Base-by-base conservation (phyloP, 306 rosid species). In the Fragaria ananassa region DNA sequence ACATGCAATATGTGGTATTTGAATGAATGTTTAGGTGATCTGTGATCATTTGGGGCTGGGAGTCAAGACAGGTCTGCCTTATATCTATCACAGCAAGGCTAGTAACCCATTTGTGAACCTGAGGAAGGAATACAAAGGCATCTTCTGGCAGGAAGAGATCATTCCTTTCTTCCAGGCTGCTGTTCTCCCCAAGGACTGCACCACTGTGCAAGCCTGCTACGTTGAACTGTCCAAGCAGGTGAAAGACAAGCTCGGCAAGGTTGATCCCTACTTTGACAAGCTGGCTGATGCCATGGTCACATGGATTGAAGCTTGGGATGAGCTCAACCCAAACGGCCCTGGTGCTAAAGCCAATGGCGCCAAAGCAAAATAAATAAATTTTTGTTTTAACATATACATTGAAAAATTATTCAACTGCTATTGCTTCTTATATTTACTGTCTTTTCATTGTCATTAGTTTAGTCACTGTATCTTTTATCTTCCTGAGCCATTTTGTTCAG, bases 11-110 rank as follows among this genome's bases (percentile, higher is more conserved):
- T 29, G 31, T 46, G 41, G n/a, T 37, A 54, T 21, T 25, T 35
- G 37, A 42, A 75, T 75, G 71, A 57, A 42, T 74, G 29, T 62
- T 19, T 62, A 85, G 84, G 97, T 93, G 73, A 90, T 93, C 25
- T 81, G 87, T 74, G 97, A 93, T 49, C 97, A 93, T 87, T 73
- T 93, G 91, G 96, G 97, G 72, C 80, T 89, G 72, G 97, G 97
- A 78, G 84, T 93, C 81, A 93, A 93, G 76, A 93, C 96, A 18
- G 97, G 97, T 1, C 84, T 93, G 12, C 97, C 97, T 1, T 93
- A 93, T 25, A 89, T 93, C 80, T 90, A 80, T 54, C 91, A 87
- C 83, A 87, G 91, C 83, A 87, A 87, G 62, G 91, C 91, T 2
- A 87, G 91, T 56, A 87, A 89, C 81, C 93, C 93, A 73, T 89